phyloP scores from a whole-genome alignment of 2,329 filamentous ascomycete genomes.

The Ophiobolus disseminans region DNA sequence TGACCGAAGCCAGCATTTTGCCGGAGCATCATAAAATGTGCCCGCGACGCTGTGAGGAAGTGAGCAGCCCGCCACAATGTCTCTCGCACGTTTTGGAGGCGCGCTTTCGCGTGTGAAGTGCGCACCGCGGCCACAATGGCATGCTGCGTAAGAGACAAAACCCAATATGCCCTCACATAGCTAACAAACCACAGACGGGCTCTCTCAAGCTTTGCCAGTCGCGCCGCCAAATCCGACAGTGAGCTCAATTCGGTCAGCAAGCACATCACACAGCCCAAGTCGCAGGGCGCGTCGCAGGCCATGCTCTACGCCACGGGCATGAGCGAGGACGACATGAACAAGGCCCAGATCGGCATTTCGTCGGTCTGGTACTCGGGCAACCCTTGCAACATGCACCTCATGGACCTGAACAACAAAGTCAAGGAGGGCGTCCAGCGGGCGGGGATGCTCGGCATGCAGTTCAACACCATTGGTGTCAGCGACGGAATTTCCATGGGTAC shows the following conservation, averaged over 20 bases:
- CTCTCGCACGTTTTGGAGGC: constrained; percentile 46
- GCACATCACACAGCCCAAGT: constrained; percentile 93
- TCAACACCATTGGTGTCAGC: constrained; percentile 98
- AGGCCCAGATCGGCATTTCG: constrained; percentile 96
- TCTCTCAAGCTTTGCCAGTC: constrained; percentile 43
- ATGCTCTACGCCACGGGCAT: constrained; percentile 98
- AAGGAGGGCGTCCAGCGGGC: constrained; percentile 75
- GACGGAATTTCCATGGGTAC: constrained; percentile 99
- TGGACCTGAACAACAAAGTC: constrained; percentile 84
- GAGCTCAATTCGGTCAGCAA: constrained; percentile 78
- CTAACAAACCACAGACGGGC: constrained; percentile 40
- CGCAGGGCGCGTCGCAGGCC: constrained; percentile 96
- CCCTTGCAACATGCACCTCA: constrained; percentile 98
- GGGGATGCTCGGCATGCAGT: constrained; percentile 90
- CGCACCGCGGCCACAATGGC: constrained; percentile 41
- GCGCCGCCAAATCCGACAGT: constrained; percentile 40
- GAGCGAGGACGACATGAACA: constrained; percentile 85
- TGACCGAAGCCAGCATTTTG: constrained; percentile 29
- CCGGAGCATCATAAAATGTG: constrained; percentile 36
- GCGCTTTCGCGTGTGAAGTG: constrained; percentile 41
- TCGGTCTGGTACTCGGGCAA: constrained; percentile 99
- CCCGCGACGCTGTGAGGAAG: constrained; percentile 18
- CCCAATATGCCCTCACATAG: constrained; percentile 1
- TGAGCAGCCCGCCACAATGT: constrained; percentile 37
- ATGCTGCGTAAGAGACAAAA: constrained; percentile 34